Evolutionary conservation across 108 stramenopile genomes (phyloP).

Genomic region (Cyclostephanos invisitatus): DNA sequence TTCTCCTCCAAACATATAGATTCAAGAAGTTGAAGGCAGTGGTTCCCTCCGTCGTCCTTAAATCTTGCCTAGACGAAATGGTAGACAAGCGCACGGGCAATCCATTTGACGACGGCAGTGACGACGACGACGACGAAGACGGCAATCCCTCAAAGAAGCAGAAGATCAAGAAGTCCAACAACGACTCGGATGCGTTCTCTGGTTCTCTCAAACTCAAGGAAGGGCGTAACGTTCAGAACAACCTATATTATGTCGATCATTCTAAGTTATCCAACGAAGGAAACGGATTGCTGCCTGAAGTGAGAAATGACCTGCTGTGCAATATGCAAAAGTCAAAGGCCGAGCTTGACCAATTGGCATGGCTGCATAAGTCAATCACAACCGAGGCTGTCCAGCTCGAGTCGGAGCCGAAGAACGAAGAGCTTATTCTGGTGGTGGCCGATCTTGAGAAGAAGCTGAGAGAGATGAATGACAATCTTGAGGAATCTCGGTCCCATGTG

Average conservation of each 20-base stretch:
- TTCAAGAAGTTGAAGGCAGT: slow-evolving; percentile 52
- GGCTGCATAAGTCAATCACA: slow-evolving; percentile 31
- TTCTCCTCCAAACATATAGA: slow-evolving; percentile 23
- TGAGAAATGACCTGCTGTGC: slow-evolving; percentile 53
- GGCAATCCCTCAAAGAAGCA: slow-evolving; percentile 21
- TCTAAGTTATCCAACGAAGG: slow-evolving; percentile 58
- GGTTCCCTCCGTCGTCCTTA: slow-evolving; percentile 71
- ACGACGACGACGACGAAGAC: slow-evolving; percentile 60
- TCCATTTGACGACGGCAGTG: slow-evolving; percentile 57
- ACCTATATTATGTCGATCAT: slow-evolving; percentile 78
- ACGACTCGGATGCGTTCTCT: slow-evolving; percentile 46
- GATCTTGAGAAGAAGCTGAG: slow-evolving; percentile 43
- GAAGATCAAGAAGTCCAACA: slow-evolving; percentile 25
- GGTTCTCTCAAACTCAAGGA: slow-evolving; percentile 67
- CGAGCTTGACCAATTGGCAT: slow-evolving; percentile 41
- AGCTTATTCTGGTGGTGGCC: slow-evolving; percentile 41
- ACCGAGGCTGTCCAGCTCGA: slow-evolving; percentile 50
- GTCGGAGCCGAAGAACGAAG: slow-evolving; percentile 80
- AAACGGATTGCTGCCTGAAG: slow-evolving; percentile 59
- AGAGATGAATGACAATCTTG: slow-evolving; percentile 50
- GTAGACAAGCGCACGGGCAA: slow-evolving; percentile 40
- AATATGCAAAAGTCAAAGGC: slow-evolving; percentile 44
- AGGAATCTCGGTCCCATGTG: slow-evolving; percentile 47
- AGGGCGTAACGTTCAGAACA: slow-evolving; percentile 61
- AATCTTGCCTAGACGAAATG: slow-evolving; percentile 72